Evolutionary conservation across 1,284 basidiomycete species (phyloP).

Genomic region (Pseudozyma pruni): DNA sequence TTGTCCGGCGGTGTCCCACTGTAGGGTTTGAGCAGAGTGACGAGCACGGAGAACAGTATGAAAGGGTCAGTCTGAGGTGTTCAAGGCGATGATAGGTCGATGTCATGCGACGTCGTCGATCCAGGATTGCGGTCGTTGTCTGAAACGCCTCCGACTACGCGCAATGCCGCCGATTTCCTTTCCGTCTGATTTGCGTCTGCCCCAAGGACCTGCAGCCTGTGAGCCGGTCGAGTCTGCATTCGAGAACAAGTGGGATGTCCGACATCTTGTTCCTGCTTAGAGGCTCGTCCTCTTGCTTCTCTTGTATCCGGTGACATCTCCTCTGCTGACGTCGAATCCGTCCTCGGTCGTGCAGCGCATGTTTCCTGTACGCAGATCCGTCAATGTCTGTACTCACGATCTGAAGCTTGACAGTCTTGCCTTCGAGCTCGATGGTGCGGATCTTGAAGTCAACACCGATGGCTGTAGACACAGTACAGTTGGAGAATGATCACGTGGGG

Average conservation of each 20-base stretch:
- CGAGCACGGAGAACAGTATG: background rate
- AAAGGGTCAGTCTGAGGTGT: slow-evolving; percentile 6
- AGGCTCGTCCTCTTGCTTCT: too few species aligned
- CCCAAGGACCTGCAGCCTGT: background rate
- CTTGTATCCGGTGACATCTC: too few species aligned
- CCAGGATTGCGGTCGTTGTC: too few species aligned
- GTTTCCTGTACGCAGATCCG: too few species aligned
- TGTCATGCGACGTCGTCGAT: too few species aligned
- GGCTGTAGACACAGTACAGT: slow-evolving; percentile 9
- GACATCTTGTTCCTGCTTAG: too few species aligned
- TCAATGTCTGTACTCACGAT: slow-evolving; percentile 92
- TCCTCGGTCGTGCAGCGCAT: too few species aligned
- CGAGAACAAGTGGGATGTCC: too few species aligned
- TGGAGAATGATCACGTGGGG: background rate
- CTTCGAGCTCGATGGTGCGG: slow-evolving; percentile 98
- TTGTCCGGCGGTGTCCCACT: slow-evolving; percentile 70
- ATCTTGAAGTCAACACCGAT: slow-evolving; percentile 94
- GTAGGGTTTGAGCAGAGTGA: background rate
- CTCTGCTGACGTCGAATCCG: too few species aligned
- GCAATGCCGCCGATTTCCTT: too few species aligned
- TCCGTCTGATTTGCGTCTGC: slow-evolving; percentile 4
- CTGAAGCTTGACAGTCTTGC: slow-evolving; percentile 99
- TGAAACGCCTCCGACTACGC: too few species aligned
- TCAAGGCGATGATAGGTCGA: slow-evolving; percentile 1
- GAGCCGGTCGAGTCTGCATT: too few species aligned